Evolutionary conservation across 768 basidiomycete species (phyloP), one percentile per base, ranked within the genome.

Genomic region (Tylopilus vinaceipallidus): DNA sequence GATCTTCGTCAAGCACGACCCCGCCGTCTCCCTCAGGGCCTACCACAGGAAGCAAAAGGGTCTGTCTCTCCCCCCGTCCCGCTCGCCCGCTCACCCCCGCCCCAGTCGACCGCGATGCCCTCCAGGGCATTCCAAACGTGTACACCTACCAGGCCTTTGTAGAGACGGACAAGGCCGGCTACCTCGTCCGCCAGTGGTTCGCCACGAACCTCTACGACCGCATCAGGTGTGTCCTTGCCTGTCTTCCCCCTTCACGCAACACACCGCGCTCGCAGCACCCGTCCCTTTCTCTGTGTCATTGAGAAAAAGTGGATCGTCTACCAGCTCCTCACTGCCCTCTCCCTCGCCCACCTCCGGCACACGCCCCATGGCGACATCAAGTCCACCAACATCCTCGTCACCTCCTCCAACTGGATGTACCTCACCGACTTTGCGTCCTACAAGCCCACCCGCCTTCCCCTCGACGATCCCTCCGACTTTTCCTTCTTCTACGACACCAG

Each of bases 241-340:
- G 4, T 8, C 22, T 1, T 20, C 10, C 6, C n/a, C 8, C 22
- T 24, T 23, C 24, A 42, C 29, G 44, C 46, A 42, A 30, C 48
- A 9, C 38, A 37, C 37, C 39, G 3, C 33, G 38, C 7, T 6
- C 10, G 1, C 59, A 99, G 97, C 63, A 98, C 95, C 3, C 90
- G 95, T 30, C 97, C 97, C 4, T 99, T 98, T 71, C 75, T 99
- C 34, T 87, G 83, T 53, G 67, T 76, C 53, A 79, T 98, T 20
- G 97, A 99, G 75, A 98, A 98, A 79, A 92, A 91, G 65, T 99
- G 95, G 97, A 92, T 98, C 50, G 85, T 88, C 0, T 99, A 93
- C 62, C 97, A 98, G 67, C 75, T 98, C 2, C 75, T 98, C 52
- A 86, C 82, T 23, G 91, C 86, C 3, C 76, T 99, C 35, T 80